Evolutionary conservation across 176 grass and related monocot genomes (phyloP).

Genomic region (barley (Hordeum vulgare)): MorexV3_pseudomolecules_assembly NC_058520.1:105403870-105404369

Average conservation of each 20-base stretch:
- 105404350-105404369: constrained; percentile 30
- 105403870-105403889: constrained; percentile 70
- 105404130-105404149: constrained; percentile 39
- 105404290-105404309: constrained; percentile 10
- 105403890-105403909: constrained; percentile 73
- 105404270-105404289: neutral
- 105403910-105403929: constrained; percentile 40
- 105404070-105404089: neutral
- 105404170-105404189: constrained; percentile 36
- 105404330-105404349: constrained; percentile 28
- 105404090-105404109: neutral
- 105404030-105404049: neutral
- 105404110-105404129: neutral
- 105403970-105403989: constrained; percentile 37
- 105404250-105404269: constrained; percentile 9
- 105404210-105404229: constrained; percentile 42
- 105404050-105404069: neutral
- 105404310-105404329: constrained; percentile 39
- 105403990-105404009: constrained; percentile 19
- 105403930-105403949: constrained; percentile 45
- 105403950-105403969: constrained; percentile 54
- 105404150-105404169: constrained; percentile 34
- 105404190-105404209: constrained; percentile 31
- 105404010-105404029: neutral
- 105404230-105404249: constrained; percentile 16